phyloP scores from a whole-genome alignment of 371 early-diverging fungal genomes.

The Rhizomucor pusillus region DNA sequence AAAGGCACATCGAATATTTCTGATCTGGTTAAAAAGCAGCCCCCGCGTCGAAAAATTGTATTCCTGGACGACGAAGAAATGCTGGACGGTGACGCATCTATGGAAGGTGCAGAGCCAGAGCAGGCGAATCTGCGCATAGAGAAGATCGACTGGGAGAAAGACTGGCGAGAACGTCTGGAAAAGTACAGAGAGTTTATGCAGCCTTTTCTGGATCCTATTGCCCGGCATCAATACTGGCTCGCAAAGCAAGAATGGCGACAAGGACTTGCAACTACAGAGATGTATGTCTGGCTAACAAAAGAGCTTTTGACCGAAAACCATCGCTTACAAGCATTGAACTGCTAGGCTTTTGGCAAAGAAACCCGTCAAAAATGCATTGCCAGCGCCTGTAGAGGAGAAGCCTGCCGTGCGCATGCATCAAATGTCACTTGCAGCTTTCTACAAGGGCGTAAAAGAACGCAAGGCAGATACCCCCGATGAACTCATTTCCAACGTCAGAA shows the following conservation, averaged over 20 bases:
- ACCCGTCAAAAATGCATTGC: slow-evolving; percentile 1
- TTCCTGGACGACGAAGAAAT: slow-evolving; percentile 4
- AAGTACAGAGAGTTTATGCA: slow-evolving; percentile 28
- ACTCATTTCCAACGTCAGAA: slow-evolving; percentile 29
- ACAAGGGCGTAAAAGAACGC: slow-evolving; percentile 37
- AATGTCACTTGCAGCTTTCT: slow-evolving; percentile 37
- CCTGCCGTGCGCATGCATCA: slow-evolving; percentile 12
- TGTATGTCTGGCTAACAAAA: slow-evolving; percentile 18
- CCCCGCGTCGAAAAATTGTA: slow-evolving; percentile 6
- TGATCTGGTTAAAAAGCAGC: slow-evolving; percentile 28
- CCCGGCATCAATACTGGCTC: slow-evolving; percentile 24
- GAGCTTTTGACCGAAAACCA: too few species aligned
- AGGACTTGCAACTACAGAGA: slow-evolving; percentile 39
- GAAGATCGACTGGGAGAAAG: slow-evolving; percentile 27
- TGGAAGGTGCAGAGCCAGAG: slow-evolving; percentile 29
- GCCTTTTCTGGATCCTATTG: slow-evolving; percentile 25
- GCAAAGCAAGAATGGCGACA: slow-evolving; percentile 41
- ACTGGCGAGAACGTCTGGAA: slow-evolving; percentile 29
- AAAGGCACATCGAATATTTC: slow-evolving; percentile 15
- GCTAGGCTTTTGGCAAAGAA: slow-evolving; percentile 8
- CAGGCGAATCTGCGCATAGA: slow-evolving; percentile 17
- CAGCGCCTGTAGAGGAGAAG: not conserved
- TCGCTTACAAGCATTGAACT: not conserved
- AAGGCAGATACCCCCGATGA: slow-evolving; percentile 48
- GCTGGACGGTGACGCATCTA: slow-evolving; percentile 17